These are phyloP conservation scores for Chlorella sp. DNA, from an alignment of 139 green algal genomes.

Conservation along the genomic window DNA sequence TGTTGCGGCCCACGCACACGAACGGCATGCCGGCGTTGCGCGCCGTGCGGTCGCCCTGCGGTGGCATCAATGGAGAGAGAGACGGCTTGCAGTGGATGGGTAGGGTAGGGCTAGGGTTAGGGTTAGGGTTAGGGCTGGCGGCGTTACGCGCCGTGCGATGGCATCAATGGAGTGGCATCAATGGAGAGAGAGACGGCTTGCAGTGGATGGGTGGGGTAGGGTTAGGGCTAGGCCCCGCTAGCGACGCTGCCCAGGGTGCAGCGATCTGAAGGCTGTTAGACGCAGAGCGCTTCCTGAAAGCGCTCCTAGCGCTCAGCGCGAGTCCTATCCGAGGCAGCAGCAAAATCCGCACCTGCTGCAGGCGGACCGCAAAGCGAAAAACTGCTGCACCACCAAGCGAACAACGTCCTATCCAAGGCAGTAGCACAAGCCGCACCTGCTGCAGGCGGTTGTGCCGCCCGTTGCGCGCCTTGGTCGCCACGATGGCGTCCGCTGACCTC, in stretches of 20 bases:
- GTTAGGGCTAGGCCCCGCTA: neutral
- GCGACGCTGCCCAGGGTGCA: neutral
- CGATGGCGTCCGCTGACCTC: conserved; percentile 3
- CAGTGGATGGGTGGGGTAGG: neutral
- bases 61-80: neutral
- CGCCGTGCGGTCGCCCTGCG: conserved; percentile 17
- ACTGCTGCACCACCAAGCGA: neutral
- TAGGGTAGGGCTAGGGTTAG: neutral
- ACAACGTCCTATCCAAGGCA: no score
- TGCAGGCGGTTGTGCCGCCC: conserved; percentile 17
- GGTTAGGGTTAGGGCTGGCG: no score
- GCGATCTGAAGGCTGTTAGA: neutral
- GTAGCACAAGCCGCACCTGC: conserved; percentile 4
- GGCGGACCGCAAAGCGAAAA: neutral
- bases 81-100: neutral
- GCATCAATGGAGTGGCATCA: neutral
- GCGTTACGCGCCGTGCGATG: no score
- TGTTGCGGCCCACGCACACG: conserved; percentile 16
- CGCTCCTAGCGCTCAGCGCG: no score
- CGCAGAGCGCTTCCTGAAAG: no score
- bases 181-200: neutral
- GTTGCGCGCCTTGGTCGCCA: conserved; percentile 6
- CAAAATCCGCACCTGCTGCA: conserved; percentile 5
- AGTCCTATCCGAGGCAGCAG: neutral
- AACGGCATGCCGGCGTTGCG: conserved; percentile 19